These are phyloP conservation scores for Mediolabrus comicus DNA, from an alignment of 108 stramenopile genomes.

Conservation along the genomic window DNA sequence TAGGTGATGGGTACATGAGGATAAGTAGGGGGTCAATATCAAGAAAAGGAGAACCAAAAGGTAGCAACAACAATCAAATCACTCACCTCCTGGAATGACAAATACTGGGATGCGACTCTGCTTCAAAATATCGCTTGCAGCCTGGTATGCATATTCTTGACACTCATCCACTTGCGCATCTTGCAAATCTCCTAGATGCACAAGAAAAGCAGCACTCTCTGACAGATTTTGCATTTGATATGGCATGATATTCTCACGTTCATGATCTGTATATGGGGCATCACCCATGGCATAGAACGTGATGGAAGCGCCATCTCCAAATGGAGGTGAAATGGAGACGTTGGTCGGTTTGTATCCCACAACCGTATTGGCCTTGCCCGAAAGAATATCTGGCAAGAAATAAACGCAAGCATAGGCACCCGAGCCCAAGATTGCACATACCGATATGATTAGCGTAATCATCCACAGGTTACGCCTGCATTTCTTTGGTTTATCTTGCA, in stretches of 20 bases:
- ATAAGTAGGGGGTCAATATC: not conserved
- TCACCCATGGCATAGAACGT: constrained; percentile 20
- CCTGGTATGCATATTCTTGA: not conserved
- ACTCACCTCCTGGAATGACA: constrained; percentile 32
- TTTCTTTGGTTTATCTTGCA: not conserved
- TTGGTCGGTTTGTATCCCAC: not conserved
- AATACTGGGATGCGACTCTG: constrained; percentile 43
- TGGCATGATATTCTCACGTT: constrained; percentile 5
- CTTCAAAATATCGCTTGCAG: constrained; percentile 26
- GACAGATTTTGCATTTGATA: constrained; percentile 4
- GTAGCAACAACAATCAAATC: not conserved
- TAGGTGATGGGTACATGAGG: not conserved
- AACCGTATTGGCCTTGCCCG: not conserved
- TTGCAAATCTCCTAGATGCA: constrained; percentile 57
- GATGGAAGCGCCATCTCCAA: not conserved
- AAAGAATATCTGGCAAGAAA: not conserved
- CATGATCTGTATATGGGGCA: constrained; percentile 9
- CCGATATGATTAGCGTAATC: not conserved
- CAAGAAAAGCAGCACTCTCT: constrained; percentile 46
- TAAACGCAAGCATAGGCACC: not conserved
- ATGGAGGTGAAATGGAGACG: not conserved
- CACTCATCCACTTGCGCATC: constrained; percentile 13
- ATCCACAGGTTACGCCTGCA: not conserved
- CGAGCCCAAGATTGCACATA: not conserved
- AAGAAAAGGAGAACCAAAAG: not conserved